Evolutionary conservation across 352 stramenopile species (phyloP).

Genomic region (Globisporangium spiculum): DNA sequence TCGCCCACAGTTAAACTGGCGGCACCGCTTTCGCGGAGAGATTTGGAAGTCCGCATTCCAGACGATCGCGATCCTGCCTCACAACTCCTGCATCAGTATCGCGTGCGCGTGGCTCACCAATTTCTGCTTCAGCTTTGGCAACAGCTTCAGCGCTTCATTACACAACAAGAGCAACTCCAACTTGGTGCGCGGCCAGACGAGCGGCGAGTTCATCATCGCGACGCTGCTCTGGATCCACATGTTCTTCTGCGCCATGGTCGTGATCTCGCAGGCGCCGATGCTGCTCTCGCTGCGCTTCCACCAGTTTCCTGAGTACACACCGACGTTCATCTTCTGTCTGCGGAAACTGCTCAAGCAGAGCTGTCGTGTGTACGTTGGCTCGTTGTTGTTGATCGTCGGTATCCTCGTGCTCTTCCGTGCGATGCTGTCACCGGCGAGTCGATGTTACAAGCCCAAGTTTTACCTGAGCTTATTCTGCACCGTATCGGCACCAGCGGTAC

Average conservation of each 20-base stretch:
- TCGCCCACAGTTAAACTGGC: background rate
- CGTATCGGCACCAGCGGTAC: background rate
- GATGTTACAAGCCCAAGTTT: background rate
- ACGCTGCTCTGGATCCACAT: slow-evolving; percentile 29
- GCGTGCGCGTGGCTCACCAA: slow-evolving; percentile 26
- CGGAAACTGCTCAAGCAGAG: slow-evolving; percentile 9
- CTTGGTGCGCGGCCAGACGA: slow-evolving; percentile 17
- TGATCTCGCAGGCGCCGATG: slow-evolving; percentile 24
- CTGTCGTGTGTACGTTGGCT: background rate
- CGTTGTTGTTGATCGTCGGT: slow-evolving; percentile 1
- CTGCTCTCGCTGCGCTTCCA: slow-evolving; percentile 26
- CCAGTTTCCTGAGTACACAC: slow-evolving; percentile 7
- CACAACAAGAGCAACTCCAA: slow-evolving; percentile 8
- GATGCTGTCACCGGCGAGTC: background rate
- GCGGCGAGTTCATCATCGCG: slow-evolving; percentile 18
- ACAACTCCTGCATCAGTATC: slow-evolving; percentile 26
- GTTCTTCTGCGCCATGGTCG: slow-evolving; percentile 24
- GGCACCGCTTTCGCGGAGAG: background rate
- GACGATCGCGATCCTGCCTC: slow-evolving; percentile 14
- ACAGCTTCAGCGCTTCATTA: slow-evolving; percentile 20
- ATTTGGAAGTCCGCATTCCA: background rate
- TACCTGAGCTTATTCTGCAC: slow-evolving; percentile 9
- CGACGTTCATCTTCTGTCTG: slow-evolving; percentile 18
- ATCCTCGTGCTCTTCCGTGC: background rate
- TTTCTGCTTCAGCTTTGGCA: slow-evolving; percentile 25